Base-by-base conservation (phyloP, 495 filamentous ascomycete genomes). In the Aspergillus nidulans region DNA sequence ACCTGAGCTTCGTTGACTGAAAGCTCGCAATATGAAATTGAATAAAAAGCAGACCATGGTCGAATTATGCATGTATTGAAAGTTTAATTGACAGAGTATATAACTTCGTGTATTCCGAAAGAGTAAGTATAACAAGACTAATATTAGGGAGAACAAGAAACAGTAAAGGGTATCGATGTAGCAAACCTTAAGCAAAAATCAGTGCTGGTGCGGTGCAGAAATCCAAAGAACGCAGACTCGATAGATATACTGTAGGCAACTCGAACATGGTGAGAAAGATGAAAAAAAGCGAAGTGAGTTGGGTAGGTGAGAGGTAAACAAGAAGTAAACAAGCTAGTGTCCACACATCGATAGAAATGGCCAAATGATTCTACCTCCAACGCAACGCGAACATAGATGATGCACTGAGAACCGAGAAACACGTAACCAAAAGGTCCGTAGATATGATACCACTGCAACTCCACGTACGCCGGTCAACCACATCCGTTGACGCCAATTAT, bases 401-500 rank as follows among this genome's bases (percentile, higher is more conserved):
- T 49, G 13, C 40, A 25, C 49, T 46, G 23, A 57, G 52, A 64
- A 52, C 21, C 30, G 51, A 56, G 28, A 18, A 4, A 56, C 16
- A 26, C 46, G 38, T 26, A 54, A 60, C 55, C 42, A 26, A 61
- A 50, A 61, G 55, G 56, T 12, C 9, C 30, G 30, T 44, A 46
- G 47, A 53, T 55, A 49, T 56, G 53, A 64, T 62, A 68, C 52
- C 62, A 67, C 64, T 62, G n/a, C n/a, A n/a, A n/a, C n/a, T 61
- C 66, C 65, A 49, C 36, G 63, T 71, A 69, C 66, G 66, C 66
- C 69, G 55, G 63, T 59, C 63, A 52, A 63, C 54, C 54, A 52
- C 36, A 41, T 52, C 64, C 57, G 59, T 64, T 59, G 68, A 73
- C 73, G 73, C 73, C 73, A 58, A 54, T 63, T 70, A 74, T 73